Conservation (phyloP, 192 early-diverging fungal species). For the Umbelopsis isabellina region DNA sequence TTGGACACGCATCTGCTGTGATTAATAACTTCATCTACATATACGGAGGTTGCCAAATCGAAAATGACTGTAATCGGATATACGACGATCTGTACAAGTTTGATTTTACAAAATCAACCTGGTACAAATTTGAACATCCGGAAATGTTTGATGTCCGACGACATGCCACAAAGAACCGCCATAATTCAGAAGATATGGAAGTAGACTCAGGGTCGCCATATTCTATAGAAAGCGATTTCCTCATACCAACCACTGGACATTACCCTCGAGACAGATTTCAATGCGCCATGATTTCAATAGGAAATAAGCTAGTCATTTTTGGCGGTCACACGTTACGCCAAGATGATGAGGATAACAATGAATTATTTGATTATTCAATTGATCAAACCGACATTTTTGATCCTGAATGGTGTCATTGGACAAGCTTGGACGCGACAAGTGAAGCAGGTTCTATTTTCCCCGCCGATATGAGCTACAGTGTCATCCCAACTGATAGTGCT, state of each 20-base stretch:
- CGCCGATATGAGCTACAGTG: constrained; percentile 27
- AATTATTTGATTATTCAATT: constrained; percentile 30
- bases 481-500: not conserved
- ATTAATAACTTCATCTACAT: constrained; percentile 31
- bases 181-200: not conserved
- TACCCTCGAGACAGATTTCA: constrained; percentile 34
- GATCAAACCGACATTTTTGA: constrained; percentile 28
- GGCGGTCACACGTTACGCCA: constrained; percentile 34
- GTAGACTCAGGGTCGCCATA: not conserved
- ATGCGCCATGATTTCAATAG: constrained; percentile 24
- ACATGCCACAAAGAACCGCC: not conserved
- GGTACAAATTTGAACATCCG: constrained; percentile 41
- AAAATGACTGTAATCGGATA: constrained; percentile 34
- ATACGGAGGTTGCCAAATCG: constrained; percentile 36
- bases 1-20: constrained; percentile 32
- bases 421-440: not conserved
- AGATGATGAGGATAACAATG: constrained; percentile 32
- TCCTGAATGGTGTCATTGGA: constrained; percentile 24
- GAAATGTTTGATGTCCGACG: constrained; percentile 27
- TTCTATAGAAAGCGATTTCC: not conserved
- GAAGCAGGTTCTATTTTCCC: constrained; percentile 22
- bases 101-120: constrained; percentile 33
- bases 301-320: constrained; percentile 39
- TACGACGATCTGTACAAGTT: constrained; percentile 39
- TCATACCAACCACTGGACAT: constrained; percentile 30